Base-by-base conservation (phyloP, 768 basidiomycete species). In the Tulasnella sp. region DNA sequence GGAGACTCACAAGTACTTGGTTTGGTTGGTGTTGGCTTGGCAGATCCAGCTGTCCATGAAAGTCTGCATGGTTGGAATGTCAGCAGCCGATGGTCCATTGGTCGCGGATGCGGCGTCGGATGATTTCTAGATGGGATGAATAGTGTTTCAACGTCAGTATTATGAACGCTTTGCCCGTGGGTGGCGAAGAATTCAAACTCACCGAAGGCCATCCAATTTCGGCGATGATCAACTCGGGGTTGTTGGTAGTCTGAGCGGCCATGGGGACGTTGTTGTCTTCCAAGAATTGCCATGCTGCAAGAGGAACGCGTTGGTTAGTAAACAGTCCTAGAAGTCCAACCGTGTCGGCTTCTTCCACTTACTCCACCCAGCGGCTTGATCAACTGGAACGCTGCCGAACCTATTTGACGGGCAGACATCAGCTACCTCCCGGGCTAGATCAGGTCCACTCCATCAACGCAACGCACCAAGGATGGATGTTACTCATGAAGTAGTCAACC, bases 131-230 rank as follows among this genome's bases (percentile, higher is more conserved):
- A 74, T 46, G n/a, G 5, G 20, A 76, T 18, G 5, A 42, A 20
- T 14, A 28, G 37, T 11, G 24, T 22, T 42, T 40, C 9, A 78
- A 28, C 24, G 46, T 41, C 34, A 34, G 75, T 46, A 77, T 79
- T 41, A 76, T 77, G 7, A 78, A 73, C 16, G 46, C n/a, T 20
- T 8, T 37, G 72, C 31, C 20, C 24, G 14, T 18, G 31, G n/a
- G 72, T 22, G 24, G 37, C 9, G 20, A 16, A 37, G 72, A 64
- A 42, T 22, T 48, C 75, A 72, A 20, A 83, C 89, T 76, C 86
- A 93, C 93, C 75, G 94, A 90, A 44, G 95, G 93, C 93, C 93
- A 94, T 77, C 94, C 94, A 20, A 96, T 98, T 88, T 99, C 98
- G 0, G 97, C 98, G 81, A 99, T 98, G 86, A 91, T 97, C 89